Evolutionary conservation across 495 filamentous ascomycete genomes (phyloP).

Genomic region (Trichoderma reesei): DNA sequence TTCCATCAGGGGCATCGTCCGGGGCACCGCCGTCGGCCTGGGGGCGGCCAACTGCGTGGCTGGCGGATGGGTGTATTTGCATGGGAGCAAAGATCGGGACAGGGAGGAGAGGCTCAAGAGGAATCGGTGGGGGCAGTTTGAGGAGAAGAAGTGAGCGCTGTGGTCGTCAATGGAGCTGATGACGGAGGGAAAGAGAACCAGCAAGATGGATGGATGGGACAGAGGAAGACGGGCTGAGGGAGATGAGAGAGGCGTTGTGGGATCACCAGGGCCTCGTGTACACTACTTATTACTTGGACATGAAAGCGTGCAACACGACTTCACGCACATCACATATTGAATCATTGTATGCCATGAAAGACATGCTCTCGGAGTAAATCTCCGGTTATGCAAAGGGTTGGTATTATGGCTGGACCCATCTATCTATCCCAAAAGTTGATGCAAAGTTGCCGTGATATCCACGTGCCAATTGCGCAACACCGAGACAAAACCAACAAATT

Average conservation of each 20-base stretch:
- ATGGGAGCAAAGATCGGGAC: constrained; percentile 46
- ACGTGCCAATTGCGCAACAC: neutral
- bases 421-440: neutral
- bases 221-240: neutral
- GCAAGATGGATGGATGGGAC: neutral
- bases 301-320: neutral
- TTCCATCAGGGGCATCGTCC: constrained; percentile 56
- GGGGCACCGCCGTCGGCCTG: constrained; percentile 62
- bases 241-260: neutral
- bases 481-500: neutral
- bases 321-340: neutral
- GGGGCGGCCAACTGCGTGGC: constrained; percentile 59
- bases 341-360: neutral
- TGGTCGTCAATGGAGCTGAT: too few species aligned
- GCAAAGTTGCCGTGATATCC: neutral
- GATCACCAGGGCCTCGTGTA: neutral
- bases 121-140: constrained; percentile 36
- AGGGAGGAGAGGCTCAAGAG: constrained; percentile 30
- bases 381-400: too few species aligned
- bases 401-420: neutral
- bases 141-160: neutral
- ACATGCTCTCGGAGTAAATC: neutral
- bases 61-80: constrained; percentile 61
- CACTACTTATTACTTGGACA: neutral
- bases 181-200: neutral